A percentile compares a stretch with the other conserved stretches of the same genome.
These are phyloP conservation scores for Macrophomina phaseolina DNA, from an alignment of 2,329 filamentous ascomycete species.

Conservation along the genomic window DNA sequence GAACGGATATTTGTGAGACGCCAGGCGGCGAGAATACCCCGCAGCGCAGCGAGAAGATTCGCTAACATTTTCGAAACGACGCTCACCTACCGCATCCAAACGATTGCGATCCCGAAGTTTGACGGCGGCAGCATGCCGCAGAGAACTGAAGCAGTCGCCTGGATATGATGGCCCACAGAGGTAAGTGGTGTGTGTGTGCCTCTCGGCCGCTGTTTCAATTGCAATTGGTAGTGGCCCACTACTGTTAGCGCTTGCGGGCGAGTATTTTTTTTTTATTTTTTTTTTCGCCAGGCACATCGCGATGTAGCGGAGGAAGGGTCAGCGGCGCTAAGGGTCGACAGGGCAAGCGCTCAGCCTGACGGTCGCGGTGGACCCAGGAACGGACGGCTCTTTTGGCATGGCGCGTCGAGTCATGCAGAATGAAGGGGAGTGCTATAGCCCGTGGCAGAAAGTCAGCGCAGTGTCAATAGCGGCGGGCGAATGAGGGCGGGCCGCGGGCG, in stretches of 20 bases:
- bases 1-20: background rate
- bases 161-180: no score
- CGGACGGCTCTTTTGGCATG: background rate
- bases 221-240: no score
- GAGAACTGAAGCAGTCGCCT: no score
- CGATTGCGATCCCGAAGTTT: no score
- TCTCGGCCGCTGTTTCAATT: no score
- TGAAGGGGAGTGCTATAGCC: background rate
- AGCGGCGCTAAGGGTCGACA: background rate
- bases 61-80: background rate
- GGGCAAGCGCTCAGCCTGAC: background rate
- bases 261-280: no score
- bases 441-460: background rate
- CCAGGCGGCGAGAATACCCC: background rate
- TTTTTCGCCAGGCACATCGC: no score
- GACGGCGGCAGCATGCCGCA: no score
- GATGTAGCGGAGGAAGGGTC: background rate
- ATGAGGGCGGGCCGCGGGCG: background rate
- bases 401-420: constrained; percentile 1
- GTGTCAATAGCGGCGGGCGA: background rate
- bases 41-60: background rate
- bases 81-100: background rate
- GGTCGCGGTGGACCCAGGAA: background rate
- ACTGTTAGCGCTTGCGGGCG: no score
- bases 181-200: no score